phyloP scores from a whole-genome alignment of 768 basidiomycete species.

The Naganishia antarctica region DNA sequence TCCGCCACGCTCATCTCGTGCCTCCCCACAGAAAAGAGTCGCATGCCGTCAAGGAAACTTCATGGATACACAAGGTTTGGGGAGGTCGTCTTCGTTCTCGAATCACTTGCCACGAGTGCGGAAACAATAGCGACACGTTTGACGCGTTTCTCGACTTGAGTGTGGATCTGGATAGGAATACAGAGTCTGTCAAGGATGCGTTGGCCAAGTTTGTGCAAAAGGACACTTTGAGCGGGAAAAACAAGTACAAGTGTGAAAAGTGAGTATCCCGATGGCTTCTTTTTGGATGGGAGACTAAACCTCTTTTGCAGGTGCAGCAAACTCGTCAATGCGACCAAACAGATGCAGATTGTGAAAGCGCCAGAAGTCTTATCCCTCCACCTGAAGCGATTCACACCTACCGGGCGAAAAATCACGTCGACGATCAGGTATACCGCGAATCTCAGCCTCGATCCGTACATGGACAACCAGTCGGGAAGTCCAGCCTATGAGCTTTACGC shows the following conservation, averaged over 20 bases:
- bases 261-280: slow-evolving; percentile 52
- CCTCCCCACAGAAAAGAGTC: slow-evolving; percentile 37
- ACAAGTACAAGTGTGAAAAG: slow-evolving; percentile 99
- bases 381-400: slow-evolving; percentile 80
- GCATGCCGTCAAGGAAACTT: slow-evolving; percentile 60
- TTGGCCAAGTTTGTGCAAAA: slow-evolving; percentile 72
- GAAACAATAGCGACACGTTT: slow-evolving; percentile 87
- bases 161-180: slow-evolving; percentile 68
- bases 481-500: slow-evolving; percentile 83
- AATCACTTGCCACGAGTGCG: slow-evolving; percentile 76
- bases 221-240: slow-evolving; percentile 77
- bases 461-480: slow-evolving; percentile 69
- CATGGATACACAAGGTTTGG: slow-evolving; percentile 91
- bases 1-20: not conserved
- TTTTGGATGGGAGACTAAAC: not conserved
- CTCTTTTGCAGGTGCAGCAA: slow-evolving; percentile 70
- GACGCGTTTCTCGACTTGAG: slow-evolving; percentile 91
- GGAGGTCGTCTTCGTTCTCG: slow-evolving; percentile 87
- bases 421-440: slow-evolving; percentile 71
- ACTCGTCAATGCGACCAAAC: slow-evolving; percentile 81
- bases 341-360: slow-evolving; percentile 79
- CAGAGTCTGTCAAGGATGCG: slow-evolving; percentile 63
- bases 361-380: slow-evolving; percentile 86
- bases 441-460: slow-evolving; percentile 67
- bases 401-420: slow-evolving; percentile 79